Conservation (phyloP, 148 eudicot genomes). For the Hydrangea macrophylla region DNA sequence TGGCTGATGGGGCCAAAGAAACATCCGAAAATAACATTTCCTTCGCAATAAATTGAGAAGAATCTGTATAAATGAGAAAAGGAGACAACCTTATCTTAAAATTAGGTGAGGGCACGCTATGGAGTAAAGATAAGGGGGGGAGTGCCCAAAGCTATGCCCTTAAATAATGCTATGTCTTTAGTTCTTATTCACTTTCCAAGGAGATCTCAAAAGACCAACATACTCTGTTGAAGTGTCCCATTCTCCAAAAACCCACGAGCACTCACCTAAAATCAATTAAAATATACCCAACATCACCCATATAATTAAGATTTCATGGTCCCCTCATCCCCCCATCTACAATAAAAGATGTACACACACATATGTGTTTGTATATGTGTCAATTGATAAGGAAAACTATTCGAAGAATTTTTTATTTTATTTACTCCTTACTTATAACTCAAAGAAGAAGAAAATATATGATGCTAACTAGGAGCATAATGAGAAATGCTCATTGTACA, state of each 20-base stretch:
- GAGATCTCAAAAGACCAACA: conserved; percentile 96
- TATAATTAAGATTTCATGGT: conserved; percentile 42
- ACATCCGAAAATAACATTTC: too few species aligned
- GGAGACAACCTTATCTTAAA: not conserved
- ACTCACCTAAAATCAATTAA: conserved; percentile 21
- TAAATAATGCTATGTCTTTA: conserved; percentile 10
- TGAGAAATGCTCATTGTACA: not conserved
- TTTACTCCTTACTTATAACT: not conserved
- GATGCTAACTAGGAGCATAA: not conserved
- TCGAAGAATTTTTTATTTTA: too few species aligned
- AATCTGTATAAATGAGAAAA: not conserved
- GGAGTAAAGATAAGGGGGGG: not conserved
- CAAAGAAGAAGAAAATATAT: conserved; percentile 6
- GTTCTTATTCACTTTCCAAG: conserved; percentile 50
- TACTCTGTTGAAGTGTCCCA: conserved; percentile 74
- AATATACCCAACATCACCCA: conserved; percentile 22
- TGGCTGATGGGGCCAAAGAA: too few species aligned
- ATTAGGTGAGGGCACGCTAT: not conserved
- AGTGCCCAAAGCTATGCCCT: conserved; percentile 13
- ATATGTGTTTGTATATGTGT: not conserved
- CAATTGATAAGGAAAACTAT: too few species aligned
- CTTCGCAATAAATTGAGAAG: too few species aligned
- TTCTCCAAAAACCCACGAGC: conserved; percentile 97
- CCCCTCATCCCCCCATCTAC: conserved; percentile 31
- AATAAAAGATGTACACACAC: conserved; percentile 16